Conservation (phyloP, 2,329 filamentous ascomycete species). For the Aspergillus chevalieri region DNA sequence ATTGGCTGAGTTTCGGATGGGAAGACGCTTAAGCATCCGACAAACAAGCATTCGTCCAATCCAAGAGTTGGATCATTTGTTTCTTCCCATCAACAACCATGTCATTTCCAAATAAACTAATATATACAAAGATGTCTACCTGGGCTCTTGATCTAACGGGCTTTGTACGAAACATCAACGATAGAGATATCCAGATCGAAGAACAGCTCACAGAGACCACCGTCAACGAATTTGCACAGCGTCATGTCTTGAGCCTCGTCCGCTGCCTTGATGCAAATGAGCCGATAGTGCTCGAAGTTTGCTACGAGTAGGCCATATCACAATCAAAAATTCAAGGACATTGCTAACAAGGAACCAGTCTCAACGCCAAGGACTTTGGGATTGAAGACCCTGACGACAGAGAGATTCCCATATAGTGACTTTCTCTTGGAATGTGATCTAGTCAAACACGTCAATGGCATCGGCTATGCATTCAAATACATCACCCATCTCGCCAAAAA, state of each 20-base stretch:
- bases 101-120: too few relatives aligned
- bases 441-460: neutral
- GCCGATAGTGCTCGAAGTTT: constrained; percentile 1
- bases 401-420: neutral
- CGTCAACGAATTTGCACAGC: neutral
- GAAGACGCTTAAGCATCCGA: too few relatives aligned
- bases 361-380: neutral
- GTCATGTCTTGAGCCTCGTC: neutral
- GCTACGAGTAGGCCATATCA: neutral
- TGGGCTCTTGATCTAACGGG: neutral
- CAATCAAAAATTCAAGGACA: neutral
- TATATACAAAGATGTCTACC: too few relatives aligned
- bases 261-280: neutral
- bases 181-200: neutral
- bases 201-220: neutral
- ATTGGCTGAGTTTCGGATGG: too few relatives aligned
- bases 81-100: too few relatives aligned
- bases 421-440: neutral
- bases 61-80: too few relatives aligned
- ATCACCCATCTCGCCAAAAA: neutral
- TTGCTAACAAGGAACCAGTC: neutral
- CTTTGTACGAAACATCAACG: neutral
- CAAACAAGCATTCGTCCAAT: too few relatives aligned
- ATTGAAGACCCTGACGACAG: neutral
- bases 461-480: neutral